Evolutionary conservation across 2,329 filamentous ascomycete genomes (phyloP), one percentile per base, ranked within the genome.

Genomic region (Fusarium torreyae): DNA sequence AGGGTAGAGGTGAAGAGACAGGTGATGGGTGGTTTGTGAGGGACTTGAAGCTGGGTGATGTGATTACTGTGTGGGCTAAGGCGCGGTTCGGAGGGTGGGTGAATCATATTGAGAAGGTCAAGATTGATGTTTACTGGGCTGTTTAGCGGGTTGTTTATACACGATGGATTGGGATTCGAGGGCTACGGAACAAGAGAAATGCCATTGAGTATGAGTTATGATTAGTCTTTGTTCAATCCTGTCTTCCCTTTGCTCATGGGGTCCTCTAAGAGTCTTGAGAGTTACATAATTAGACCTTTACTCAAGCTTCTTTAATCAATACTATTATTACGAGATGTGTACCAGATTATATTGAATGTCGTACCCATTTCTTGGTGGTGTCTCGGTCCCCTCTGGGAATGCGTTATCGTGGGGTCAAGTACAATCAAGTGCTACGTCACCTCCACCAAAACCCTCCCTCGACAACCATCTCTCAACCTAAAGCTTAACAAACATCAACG

Each of bases 21-120:
- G 84, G 79, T 0, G 82, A 84, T 52, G 89, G 89, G 2, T 77
- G 83, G 38, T 90, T 89, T 74, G 84, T 91, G 34, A 83, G 85
- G 17, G 80, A 77, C 45, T 73, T 91, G 68, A 84, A 82, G 68
- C 68, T 88, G n/a, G 89, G 89, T 1, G 89, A 91, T 68, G 83
- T 88, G 18, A 77, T 91, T 13, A 90, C 88, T 0, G 72, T 91
- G 3, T 91, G 88, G 88, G 88, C 80, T 1, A 88, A 86, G 76
- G 83, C 87, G 3, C 82, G 88, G 60, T 90, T 87, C 57, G 76
- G 74, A 0, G 83, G 78, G 0, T 91, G 89, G 89, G 45, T 55
- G 2, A 90, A 90, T 64, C 53, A 77, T 14, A 75, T 90, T 11
- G 75, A 85, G 46, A 80, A 77, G 14, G 84, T 86, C 3, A 81